phyloP scores from a whole-genome alignment of 306 rosid species.

The Arachis hypogaea region DNA sequence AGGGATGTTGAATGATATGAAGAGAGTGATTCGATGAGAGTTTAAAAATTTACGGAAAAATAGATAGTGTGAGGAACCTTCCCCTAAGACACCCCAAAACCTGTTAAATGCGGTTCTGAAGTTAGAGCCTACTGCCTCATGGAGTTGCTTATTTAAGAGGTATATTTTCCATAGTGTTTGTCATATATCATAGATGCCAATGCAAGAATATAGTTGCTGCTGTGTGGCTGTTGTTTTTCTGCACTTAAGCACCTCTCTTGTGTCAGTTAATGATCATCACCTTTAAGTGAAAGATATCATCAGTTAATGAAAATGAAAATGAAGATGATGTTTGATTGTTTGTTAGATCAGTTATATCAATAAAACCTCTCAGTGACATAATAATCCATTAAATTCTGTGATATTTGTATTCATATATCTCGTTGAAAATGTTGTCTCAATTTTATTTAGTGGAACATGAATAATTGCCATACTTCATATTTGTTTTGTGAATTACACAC shows the following conservation, averaged over 20 bases:
- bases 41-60: too few species aligned
- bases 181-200: not conserved
- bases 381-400: too few species aligned
- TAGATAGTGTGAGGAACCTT: too few species aligned
- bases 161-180: constrained; percentile 37
- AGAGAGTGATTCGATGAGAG: too few species aligned
- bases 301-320: too few species aligned
- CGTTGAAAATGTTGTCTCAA: constrained; percentile 20
- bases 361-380: too few species aligned
- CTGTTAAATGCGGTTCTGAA: too few species aligned
- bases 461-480: constrained; percentile 6
- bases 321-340: too few species aligned
- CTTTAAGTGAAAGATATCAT: not conserved
- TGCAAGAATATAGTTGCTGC: constrained; percentile 18
- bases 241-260: constrained; percentile 16
- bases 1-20: too few species aligned
- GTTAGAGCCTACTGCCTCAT: not conserved
- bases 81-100: too few species aligned
- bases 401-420: not conserved
- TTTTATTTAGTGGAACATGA: constrained; percentile 19
- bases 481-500: constrained; percentile 2
- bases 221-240: constrained; percentile 9
- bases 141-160: constrained; percentile 70
- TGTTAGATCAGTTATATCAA: too few species aligned
- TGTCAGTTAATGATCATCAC: constrained; percentile 13